Percentiles rank a stretch among this genome's conserved stretches.
These are phyloP conservation scores for Chimonanthus praecox DNA, from an alignment of 164 flowering plant genomes.

Conservation along the genomic window DNA sequence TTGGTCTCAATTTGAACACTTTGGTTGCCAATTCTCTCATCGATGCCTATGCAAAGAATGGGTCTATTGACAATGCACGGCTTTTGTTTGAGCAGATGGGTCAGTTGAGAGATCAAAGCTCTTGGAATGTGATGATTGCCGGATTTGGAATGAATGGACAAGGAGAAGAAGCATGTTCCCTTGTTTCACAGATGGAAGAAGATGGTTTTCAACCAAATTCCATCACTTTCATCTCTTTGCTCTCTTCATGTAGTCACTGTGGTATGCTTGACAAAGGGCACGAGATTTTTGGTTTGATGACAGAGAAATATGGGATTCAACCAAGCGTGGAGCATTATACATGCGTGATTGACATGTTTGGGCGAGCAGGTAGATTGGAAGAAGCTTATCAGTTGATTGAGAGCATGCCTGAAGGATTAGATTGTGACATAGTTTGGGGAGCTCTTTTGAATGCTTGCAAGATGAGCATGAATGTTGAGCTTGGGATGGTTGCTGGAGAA, in stretches of 20 bases:
- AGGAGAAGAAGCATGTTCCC: conserved; percentile 25
- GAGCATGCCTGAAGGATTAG: conserved; percentile 10
- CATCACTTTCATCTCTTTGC: conserved; percentile 32
- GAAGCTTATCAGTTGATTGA: conserved; percentile 28
- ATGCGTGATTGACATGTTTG: conserved; percentile 36
- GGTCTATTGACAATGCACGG: conserved; percentile 23
- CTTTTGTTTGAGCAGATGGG: conserved; percentile 27
- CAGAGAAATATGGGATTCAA: conserved; percentile 18
- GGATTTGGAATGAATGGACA: conserved; percentile 35
- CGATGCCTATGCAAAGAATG: conserved; percentile 32
- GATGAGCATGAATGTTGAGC: conserved; percentile 20
- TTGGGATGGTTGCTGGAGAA: conserved; percentile 29
- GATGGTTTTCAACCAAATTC: conserved; percentile 24
- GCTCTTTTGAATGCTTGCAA: conserved; percentile 26
- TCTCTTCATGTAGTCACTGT: conserved; percentile 37
- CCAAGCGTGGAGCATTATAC: conserved; percentile 35
- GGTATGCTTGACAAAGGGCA: conserved; percentile 30
- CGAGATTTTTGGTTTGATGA: conserved; percentile 25
- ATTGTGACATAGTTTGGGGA: conserved; percentile 28
- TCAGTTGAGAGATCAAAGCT: conserved; percentile 25
- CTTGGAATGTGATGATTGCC: conserved; percentile 41
- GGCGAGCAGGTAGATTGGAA: conserved; percentile 35
- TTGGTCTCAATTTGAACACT: conserved; percentile 21
- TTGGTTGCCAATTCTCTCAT: conserved; percentile 26
- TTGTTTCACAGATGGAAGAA: conserved; percentile 21